Percentiles rank a stretch among this genome's conserved stretches.
phyloP scores from a whole-genome alignment of 257 asterid genomes.

The Dorcoceras hygrometricum region DNA sequence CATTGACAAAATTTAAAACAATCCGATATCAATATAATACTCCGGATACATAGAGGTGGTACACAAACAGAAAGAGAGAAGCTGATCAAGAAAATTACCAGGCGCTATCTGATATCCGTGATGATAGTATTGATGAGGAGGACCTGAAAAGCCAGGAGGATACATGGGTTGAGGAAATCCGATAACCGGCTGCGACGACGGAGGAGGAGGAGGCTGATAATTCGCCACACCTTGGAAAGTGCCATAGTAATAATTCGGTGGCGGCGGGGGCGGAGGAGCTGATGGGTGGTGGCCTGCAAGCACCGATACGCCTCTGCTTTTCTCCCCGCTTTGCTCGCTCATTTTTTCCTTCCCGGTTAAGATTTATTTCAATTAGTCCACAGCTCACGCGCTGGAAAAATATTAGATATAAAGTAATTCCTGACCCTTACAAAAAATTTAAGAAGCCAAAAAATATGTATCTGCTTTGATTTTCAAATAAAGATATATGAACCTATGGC shows the following conservation, averaged over 20 bases:
- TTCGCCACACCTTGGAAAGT: slow-evolving; percentile 93
- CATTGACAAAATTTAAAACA: background rate
- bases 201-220: slow-evolving; percentile 51
- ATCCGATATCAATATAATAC: background rate
- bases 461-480: too few relatives aligned
- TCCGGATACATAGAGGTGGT: background rate
- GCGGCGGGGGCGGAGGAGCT: slow-evolving; percentile 40
- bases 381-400: background rate
- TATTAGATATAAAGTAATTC: too few relatives aligned
- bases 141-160: slow-evolving; percentile 42
- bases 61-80: background rate
- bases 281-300: slow-evolving; percentile 36
- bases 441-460: too few relatives aligned
- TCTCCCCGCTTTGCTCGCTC: slow-evolving; percentile 52
- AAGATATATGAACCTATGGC: too few relatives aligned
- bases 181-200: slow-evolving; percentile 50
- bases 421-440: too few relatives aligned
- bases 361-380: background rate
- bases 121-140: slow-evolving; percentile 51
- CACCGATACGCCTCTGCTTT: slow-evolving; percentile 32
- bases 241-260: slow-evolving; percentile 59
- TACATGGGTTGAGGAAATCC: slow-evolving; percentile 87
- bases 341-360: slow-evolving; percentile 7
- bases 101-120: slow-evolving; percentile 68
- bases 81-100: slow-evolving; percentile 35